Base-by-base conservation (phyloP, 2,329 filamentous ascomycete species). In the Cercospora nicotianae region DNA sequence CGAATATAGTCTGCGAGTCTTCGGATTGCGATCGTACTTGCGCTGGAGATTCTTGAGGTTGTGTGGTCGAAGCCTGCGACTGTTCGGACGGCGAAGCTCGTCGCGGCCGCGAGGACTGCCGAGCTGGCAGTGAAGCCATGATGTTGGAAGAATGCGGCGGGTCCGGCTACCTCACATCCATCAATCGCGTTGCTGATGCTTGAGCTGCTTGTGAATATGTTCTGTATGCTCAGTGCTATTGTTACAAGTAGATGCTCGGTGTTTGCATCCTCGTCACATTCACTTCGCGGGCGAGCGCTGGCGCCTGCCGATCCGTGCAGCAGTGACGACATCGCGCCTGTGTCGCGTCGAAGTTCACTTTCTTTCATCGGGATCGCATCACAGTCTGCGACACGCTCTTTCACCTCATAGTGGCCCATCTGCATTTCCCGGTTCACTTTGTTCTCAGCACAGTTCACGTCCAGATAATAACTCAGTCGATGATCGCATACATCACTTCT, bases 1-100 rank as follows among this genome's bases (percentile, higher is more conserved):
- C 75, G 16, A 83, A 77, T 31, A 83, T 75, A 13, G 81, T 82
- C 67, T 83, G 80, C 5, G 81, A 83, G 73, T 83, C 81, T 70
- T 81, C 80, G 5, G 81, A 83, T 53, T 78, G 76, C 30, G 78
- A 76, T 45, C 76, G 78, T 16, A 67, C 58, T 8, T 73, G 72
- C 18, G 75, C 72, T 18, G 5, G 48, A 6, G 61, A 39, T 7
- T 64, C 48, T n/a, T 65, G 57, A 10, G 69, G 48, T 31, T 69
- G 69, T 26, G 71, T 63, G n/a, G 63, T 65, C 7, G 67, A 45
- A 51, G 67, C 55, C 36, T 65, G 36, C 30, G 71, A 60, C 30
- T 67, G 69, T 23, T 71, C 69, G 36, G 70, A 65, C 20, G 70
- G 69, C 8, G 70, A 73, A 10, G 68, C 23, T 60, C 73, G 68